These are phyloP conservation scores for Candida andamanensis DNA, from an alignment of 805 yeast genomes.

Conservation along the genomic window DNA sequence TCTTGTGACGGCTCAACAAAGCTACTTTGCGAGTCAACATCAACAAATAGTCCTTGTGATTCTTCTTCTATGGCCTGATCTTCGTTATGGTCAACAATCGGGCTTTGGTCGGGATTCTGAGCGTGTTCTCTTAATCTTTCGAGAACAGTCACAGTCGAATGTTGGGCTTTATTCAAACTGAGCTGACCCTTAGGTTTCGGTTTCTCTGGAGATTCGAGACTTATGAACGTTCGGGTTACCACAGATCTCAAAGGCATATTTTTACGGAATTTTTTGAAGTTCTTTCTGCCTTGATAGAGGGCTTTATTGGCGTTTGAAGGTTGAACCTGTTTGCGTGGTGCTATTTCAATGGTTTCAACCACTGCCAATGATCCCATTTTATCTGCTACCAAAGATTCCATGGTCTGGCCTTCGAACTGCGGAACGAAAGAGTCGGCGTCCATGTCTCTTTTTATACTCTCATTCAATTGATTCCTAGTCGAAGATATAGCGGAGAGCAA, in stretches of 20 bases:
- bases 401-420: slow-evolving; percentile 3
- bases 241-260: slow-evolving; percentile 14
- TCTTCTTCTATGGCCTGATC: no score
- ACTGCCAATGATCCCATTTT: slow-evolving; percentile 21
- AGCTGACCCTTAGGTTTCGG: slow-evolving; percentile 1
- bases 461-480: slow-evolving; percentile 20
- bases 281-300: slow-evolving; percentile 16
- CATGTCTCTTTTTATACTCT: slow-evolving; percentile 18
- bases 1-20: no score
- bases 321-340: slow-evolving; percentile 8
- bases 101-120: neutral
- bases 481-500: slow-evolving; percentile 25
- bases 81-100: slow-evolving; percentile 4
- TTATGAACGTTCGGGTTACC: slow-evolving; percentile 18
- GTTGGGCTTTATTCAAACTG: no score
- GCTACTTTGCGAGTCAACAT: neutral
- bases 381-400: slow-evolving; percentile 9
- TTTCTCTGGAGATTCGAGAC: slow-evolving; percentile 7
- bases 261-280: slow-evolving; percentile 30
- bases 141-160: no score
- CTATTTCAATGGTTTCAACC: slow-evolving; percentile 25
- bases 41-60: slow-evolving; percentile 1
- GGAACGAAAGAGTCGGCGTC: slow-evolving; percentile 16
- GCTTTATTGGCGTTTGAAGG: neutral
- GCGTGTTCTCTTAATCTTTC: neutral